Conservation (phyloP, 495 filamentous ascomycete genomes). For the Hypoxylon lienhwacheense region DNA sequence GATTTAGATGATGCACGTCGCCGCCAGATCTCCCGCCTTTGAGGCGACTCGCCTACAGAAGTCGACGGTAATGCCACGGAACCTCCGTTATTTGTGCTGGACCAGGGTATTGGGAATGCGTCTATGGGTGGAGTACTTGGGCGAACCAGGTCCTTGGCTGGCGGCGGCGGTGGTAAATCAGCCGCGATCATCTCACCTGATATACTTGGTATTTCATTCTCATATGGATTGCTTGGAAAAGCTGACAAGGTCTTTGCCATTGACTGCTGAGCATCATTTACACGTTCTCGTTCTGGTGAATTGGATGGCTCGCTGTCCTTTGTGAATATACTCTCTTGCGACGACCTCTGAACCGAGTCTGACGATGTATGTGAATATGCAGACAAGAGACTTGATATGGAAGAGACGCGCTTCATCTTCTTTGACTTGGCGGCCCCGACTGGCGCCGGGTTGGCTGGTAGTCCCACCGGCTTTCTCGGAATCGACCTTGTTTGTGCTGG, state of each 20-base stretch:
- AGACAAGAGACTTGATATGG: slow-evolving; percentile 50
- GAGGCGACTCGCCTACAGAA: slow-evolving; percentile 35
- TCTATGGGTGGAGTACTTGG: slow-evolving; percentile 25
- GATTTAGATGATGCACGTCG: slow-evolving; percentile 47
- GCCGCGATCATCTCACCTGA: slow-evolving; percentile 10
- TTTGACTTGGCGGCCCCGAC: slow-evolving; percentile 21
- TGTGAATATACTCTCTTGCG: slow-evolving; percentile 38
- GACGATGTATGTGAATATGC: slow-evolving; percentile 49
- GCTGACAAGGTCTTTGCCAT: slow-evolving; percentile 17
- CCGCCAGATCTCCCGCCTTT: slow-evolving; percentile 47
- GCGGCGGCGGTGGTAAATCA: slow-evolving; percentile 43
- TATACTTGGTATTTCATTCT: slow-evolving; percentile 1
- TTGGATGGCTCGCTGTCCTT: slow-evolving; percentile 43
- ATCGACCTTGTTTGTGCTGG: slow-evolving; percentile 30
- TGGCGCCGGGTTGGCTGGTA: slow-evolving; percentile 27
- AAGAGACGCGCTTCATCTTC: slow-evolving; percentile 38
- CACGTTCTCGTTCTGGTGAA: slow-evolving; percentile 34
- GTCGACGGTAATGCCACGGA: slow-evolving; percentile 13
- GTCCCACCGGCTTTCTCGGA: slow-evolving; percentile 35
- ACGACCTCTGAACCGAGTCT: slow-evolving; percentile 42
- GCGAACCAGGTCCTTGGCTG: slow-evolving; percentile 40
- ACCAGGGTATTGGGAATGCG: neutral
- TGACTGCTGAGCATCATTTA: slow-evolving; percentile 19
- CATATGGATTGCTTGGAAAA: slow-evolving; percentile 32
- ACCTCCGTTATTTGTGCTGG: slow-evolving; percentile 1